These are phyloP conservation scores for Yamadazyma takamatsuzukensis DNA, from an alignment of 805 yeast species.

Conservation along the genomic window DNA sequence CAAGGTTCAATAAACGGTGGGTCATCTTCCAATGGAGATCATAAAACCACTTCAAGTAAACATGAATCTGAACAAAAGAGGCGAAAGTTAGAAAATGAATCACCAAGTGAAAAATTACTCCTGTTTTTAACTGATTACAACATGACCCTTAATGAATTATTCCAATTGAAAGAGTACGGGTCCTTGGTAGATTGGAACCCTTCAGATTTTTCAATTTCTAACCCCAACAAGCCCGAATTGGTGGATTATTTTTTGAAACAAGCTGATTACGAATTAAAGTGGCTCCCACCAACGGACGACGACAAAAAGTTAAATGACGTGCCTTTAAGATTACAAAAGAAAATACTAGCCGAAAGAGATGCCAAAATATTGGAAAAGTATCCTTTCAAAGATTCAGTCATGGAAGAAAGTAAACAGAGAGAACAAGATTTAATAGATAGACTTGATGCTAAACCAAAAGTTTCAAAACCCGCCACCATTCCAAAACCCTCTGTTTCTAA, in stretches of 20 bases:
- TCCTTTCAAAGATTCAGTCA: conserved; percentile 33
- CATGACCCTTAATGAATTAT: conserved; percentile 54
- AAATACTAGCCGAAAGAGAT: conserved; percentile 32
- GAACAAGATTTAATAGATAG: conserved; percentile 18
- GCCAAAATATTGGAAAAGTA: conserved; percentile 24
- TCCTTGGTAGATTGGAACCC: conserved; percentile 66
- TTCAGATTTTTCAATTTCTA: conserved; percentile 21
- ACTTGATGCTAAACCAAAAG: background rate
- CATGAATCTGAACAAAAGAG: conserved; percentile 11
- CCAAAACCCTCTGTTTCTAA: background rate
- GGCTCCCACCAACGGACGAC: conserved; percentile 28
- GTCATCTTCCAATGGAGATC: conserved; percentile 1
- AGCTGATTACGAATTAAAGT: conserved; percentile 23
- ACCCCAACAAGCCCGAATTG: conserved; percentile 28
- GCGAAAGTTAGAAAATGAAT: conserved; percentile 15
- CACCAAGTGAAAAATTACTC: conserved; percentile 28
- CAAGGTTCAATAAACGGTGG: background rate
- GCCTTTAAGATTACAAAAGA: conserved; percentile 40
- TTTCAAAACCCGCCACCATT: background rate
- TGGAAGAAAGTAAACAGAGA: conserved; percentile 17
- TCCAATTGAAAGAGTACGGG: conserved; percentile 58
- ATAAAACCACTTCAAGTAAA: too few species aligned
- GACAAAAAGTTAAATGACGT: conserved; percentile 22
- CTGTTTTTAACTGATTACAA: conserved; percentile 45
- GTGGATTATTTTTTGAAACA: conserved; percentile 27